phyloP scores from a whole-genome alignment of 2,329 filamentous ascomycete genomes.

The Xenoacremonium recifei region DNA sequence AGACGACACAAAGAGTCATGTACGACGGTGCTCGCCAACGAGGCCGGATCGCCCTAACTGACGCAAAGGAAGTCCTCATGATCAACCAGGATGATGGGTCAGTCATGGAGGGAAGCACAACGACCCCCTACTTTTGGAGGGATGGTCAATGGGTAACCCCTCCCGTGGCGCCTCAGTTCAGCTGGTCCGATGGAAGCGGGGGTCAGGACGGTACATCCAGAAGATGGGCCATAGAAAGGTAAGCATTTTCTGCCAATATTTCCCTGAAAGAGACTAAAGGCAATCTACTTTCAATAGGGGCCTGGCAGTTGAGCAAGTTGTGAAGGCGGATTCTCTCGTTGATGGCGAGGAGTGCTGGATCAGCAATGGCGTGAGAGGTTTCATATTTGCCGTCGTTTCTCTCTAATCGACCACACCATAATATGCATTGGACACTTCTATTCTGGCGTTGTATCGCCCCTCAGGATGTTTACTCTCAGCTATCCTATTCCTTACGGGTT shows the following conservation, averaged over 20 bases:
- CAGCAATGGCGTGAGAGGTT: conserved; percentile 84
- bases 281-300: conserved; percentile 33
- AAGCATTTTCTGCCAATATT: conserved; percentile 17
- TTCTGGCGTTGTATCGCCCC: no score
- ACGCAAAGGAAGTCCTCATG: conserved; percentile 71
- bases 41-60: conserved; percentile 49
- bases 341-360: conserved; percentile 82
- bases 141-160: conserved; percentile 78
- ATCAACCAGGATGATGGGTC: conserved; percentile 58
- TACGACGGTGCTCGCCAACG: conserved; percentile 71
- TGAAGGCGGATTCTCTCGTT: conserved; percentile 58
- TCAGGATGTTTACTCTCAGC: no score
- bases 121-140: conserved; percentile 79
- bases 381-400: conserved; percentile 55
- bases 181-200: conserved; percentile 53
- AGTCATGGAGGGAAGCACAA: conserved; percentile 83
- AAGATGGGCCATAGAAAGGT: conserved; percentile 76
- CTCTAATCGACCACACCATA: conserved; percentile 16
- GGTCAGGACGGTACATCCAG: conserved; percentile 82
- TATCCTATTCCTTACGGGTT: no score
- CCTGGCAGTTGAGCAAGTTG: conserved; percentile 63
- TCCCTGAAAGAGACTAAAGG: conserved; percentile 3
- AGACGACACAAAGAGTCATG: conserved; percentile 72
- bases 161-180: conserved; percentile 47
- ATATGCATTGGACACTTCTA: not conserved